Conservation (phyloP, 148 eudicot genomes). For the Vaccinium macrocarpon region DNA sequence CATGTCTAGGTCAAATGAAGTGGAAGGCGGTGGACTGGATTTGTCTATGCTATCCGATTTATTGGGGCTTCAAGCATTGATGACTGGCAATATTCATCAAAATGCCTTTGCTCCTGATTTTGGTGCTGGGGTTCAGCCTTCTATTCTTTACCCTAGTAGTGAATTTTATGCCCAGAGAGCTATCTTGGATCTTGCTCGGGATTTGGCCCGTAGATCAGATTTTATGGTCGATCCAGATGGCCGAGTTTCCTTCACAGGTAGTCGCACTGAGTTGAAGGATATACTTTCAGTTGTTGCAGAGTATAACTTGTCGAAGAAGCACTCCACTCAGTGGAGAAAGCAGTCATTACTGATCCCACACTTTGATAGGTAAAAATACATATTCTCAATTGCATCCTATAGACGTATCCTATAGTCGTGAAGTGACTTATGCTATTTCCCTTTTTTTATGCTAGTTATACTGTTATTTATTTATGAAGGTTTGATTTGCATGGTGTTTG, state of each 20-base stretch:
- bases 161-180: conserved; percentile 33
- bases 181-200: conserved; percentile 28
- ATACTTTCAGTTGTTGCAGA: conserved; percentile 44
- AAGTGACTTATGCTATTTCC: neutral
- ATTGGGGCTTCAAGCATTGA: conserved; percentile 36
- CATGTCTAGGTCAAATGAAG: conserved; percentile 41
- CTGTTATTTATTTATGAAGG: neutral
- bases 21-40: conserved; percentile 38
- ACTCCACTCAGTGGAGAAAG: conserved; percentile 32
- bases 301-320: conserved; percentile 35
- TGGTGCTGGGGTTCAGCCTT: conserved; percentile 21
- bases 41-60: conserved; percentile 38
- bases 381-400: too few relatives aligned
- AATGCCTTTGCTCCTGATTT: conserved; percentile 26
- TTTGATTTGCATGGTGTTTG: neutral
- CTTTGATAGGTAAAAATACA: conserved; percentile 52
- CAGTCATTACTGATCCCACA: conserved; percentile 57
- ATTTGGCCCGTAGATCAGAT: conserved; percentile 30
- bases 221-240: conserved; percentile 35
- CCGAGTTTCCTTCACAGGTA: conserved; percentile 30
- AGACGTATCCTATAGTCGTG: too few relatives aligned
- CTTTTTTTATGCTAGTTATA: neutral
- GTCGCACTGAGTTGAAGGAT: conserved; percentile 46
- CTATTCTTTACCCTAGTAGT: conserved; percentile 38
- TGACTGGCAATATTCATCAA: conserved; percentile 29